Conservation (phyloP, 2,329 filamentous ascomycete genomes). For the Fusarium setosum region DNA sequence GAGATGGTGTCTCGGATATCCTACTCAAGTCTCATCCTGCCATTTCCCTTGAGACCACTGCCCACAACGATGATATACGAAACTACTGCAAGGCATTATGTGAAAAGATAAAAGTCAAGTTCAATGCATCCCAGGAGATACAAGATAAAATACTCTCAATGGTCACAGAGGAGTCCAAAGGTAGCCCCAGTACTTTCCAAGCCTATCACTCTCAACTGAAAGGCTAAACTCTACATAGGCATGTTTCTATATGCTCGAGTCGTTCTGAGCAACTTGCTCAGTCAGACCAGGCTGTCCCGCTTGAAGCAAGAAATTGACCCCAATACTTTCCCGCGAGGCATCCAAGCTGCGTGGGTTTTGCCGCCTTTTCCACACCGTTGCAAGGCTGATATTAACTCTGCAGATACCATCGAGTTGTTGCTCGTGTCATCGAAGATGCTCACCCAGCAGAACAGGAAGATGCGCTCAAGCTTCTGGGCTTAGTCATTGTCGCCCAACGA, state of each 20-base stretch:
- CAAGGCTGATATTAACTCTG: background rate
- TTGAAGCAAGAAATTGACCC: conserved; percentile 11
- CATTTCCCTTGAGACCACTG: conserved; percentile 14
- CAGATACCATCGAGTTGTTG: conserved; percentile 12
- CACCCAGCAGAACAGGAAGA: background rate
- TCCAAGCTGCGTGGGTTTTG: conserved; percentile 10
- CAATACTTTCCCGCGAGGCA: conserved; percentile 3
- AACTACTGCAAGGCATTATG: conserved; percentile 2
- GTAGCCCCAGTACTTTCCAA: background rate
- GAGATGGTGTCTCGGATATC: conserved; percentile 2
- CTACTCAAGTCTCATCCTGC: conserved; percentile 1
- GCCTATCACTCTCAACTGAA: no score
- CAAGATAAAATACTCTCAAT: no score
- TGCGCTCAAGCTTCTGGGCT: background rate
- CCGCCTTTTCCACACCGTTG: no score
- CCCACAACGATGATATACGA: conserved; percentile 11
- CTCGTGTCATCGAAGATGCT: background rate
- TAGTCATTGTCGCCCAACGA: conserved; percentile 5
- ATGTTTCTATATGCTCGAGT: conserved; percentile 28
- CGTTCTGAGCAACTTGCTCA: conserved; percentile 15
- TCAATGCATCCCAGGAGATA: background rate
- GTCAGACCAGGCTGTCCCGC: background rate
- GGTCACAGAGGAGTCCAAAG: conserved; percentile 2
- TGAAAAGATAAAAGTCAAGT: background rate
- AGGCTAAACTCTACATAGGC: no score